These are phyloP conservation scores for Silene conica DNA, from an alignment of 148 eudicot genomes.

Conservation along the genomic window DNA sequence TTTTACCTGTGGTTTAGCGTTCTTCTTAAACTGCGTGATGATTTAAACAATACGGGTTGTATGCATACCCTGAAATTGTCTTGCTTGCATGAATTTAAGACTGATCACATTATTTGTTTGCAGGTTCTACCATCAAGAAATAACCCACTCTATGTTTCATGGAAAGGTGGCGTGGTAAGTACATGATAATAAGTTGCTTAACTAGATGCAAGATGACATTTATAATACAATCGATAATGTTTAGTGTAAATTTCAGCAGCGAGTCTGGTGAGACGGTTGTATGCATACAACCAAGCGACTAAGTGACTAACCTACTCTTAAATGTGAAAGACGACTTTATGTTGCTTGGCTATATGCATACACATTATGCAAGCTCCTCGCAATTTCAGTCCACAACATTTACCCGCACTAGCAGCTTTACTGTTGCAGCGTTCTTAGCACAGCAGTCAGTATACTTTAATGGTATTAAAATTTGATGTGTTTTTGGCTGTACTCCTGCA, in stretches of 20 bases:
- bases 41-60: neutral
- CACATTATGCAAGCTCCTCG: too few species aligned
- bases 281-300: neutral
- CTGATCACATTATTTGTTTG: constrained; percentile 6
- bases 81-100: neutral
- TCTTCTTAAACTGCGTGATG: neutral
- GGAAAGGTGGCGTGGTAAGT: constrained; percentile 99
- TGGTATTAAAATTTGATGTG: neutral
- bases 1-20: neutral
- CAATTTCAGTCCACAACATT: neutral
- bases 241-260: neutral
- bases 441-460: too few species aligned
- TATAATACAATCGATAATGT: neutral
- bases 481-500: neutral
- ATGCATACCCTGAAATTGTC: neutral
- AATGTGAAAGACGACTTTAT: neutral
- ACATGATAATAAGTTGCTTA: neutral
- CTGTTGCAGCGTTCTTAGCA: neutral
- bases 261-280: neutral
- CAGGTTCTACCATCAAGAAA: constrained; percentile 88
- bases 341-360: neutral
- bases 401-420: neutral
- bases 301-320: neutral
- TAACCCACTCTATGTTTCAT: constrained; percentile 57
- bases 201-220: neutral